Evolutionary conservation across 768 basidiomycete species (phyloP).

Genomic region (Tricholoma hemisulphureum): DNA sequence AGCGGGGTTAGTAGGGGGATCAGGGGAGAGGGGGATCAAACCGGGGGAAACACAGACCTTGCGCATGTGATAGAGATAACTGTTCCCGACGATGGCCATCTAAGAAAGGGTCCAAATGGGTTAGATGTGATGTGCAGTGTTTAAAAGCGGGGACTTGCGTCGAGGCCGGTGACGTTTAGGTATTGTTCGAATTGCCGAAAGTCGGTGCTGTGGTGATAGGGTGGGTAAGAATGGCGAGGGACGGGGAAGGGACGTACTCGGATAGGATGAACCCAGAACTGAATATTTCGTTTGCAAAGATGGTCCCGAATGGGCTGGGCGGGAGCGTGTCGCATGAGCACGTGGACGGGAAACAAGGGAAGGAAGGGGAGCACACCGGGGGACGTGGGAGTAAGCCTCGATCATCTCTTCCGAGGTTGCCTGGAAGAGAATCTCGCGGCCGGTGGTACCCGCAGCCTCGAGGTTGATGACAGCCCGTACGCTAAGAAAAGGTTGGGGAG

Average conservation of each 20-base stretch:
- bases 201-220: constrained; percentile 64
- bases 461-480: constrained; percentile 81
- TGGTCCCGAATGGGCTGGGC: constrained; percentile 77
- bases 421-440: constrained; percentile 91
- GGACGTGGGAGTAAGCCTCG: constrained; percentile 81
- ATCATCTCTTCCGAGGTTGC: constrained; percentile 96
- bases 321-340: background rate
- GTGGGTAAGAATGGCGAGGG: background rate
- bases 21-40: too few species aligned
- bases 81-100: constrained; percentile 91
- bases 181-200: constrained; percentile 93
- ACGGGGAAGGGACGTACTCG: constrained; percentile 54
- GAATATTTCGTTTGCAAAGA: constrained; percentile 91
- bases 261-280: constrained; percentile 86
- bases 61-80: constrained; percentile 92
- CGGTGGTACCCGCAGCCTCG: constrained; percentile 80
- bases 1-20: background rate
- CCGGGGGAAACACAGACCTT: constrained; percentile 54
- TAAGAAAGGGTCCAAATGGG: too few species aligned
- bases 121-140: background rate
- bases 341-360: background rate
- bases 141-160: constrained; percentile 52
- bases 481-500: constrained; percentile 36
- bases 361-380: constrained; percentile 45
- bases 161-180: constrained; percentile 85